These are phyloP conservation scores for Verticillium longisporum DNA, from an alignment of 2,329 filamentous ascomycete species.

Conservation along the genomic window DNA sequence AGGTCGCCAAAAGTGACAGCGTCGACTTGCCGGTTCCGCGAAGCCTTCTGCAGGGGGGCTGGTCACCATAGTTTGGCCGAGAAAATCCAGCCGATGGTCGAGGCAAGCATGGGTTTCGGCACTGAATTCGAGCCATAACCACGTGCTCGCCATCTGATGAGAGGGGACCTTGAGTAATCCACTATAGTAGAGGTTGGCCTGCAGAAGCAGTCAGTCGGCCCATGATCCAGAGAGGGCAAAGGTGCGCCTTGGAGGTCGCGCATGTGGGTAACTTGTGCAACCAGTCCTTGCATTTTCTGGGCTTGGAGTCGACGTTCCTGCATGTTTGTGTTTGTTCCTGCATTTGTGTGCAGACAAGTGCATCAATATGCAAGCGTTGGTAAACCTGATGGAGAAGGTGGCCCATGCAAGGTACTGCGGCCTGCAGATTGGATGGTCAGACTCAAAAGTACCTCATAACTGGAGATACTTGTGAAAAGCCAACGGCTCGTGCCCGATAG, in stretches of 20 bases:
- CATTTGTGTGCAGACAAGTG: slow-evolving; percentile 2
- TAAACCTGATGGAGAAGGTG: slow-evolving; percentile 2
- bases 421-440: not conserved
- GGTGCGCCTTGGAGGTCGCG: not conserved
- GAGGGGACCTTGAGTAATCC: slow-evolving; percentile 4
- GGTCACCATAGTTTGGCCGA: not conserved
- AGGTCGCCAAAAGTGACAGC: not conserved
- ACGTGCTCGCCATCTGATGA: not conserved
- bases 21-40: not conserved
- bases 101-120: not conserved
- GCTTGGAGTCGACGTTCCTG: slow-evolving; percentile 6
- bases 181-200: not conserved
- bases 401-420: slow-evolving; percentile 8
- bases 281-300: too few relatives aligned
- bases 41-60: not conserved
- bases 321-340: slow-evolving; percentile 11
- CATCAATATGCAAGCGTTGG: not conserved
- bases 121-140: not conserved
- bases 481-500: not conserved
- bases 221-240: not conserved
- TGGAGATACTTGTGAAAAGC: slow-evolving; percentile 2
- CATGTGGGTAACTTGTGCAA: too few relatives aligned
- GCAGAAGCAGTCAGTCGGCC: not conserved
- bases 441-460: slow-evolving; percentile 2
- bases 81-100: not conserved